Percentiles rank a stretch among this genome's conserved stretches.
Conservation (phyloP, 2,329 filamentous ascomycete species). For the Colletotrichum noveboracense region DNA sequence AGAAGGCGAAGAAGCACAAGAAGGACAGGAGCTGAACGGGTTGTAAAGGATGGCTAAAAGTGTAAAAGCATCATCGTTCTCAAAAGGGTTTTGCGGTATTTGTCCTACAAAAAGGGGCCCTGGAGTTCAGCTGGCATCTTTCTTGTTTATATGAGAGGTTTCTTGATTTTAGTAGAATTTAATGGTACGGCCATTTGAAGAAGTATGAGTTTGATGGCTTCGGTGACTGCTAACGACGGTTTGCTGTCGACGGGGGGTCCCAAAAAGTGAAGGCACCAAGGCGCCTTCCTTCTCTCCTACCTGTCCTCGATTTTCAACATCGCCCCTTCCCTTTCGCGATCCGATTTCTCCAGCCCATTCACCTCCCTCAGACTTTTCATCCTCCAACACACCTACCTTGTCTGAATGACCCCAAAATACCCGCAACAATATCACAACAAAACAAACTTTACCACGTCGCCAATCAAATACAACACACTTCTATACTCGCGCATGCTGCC, state of each 20-base stretch:
- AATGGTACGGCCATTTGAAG: not conserved
- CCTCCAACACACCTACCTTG: not conserved
- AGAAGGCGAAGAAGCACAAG: constrained; percentile 55
- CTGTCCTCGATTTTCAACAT: not conserved
- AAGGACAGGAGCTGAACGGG: not conserved
- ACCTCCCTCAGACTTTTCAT: not conserved
- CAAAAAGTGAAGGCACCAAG: not conserved
- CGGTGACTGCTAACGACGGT: not conserved
- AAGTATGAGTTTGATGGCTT: not conserved
- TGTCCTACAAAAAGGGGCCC: constrained; percentile 1
- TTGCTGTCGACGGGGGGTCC: not conserved
- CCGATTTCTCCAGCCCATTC: not conserved
- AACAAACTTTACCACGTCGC: not conserved
- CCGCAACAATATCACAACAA: not conserved
- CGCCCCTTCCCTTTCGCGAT: not conserved
- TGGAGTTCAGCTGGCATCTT: constrained; percentile 16
- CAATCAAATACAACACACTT: not conserved
- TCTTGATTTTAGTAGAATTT: not conserved
- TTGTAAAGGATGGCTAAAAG: not conserved
- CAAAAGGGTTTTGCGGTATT: not conserved
- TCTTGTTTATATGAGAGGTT: not conserved
- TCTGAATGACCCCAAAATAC: not conserved
- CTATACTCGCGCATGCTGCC: not conserved
- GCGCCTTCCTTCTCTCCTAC: not conserved
- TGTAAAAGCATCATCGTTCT: constrained; percentile 12